Evolutionary conservation across 768 basidiomycete genomes (phyloP).

Genomic region (Symmetrospora coprosmae): DNA sequence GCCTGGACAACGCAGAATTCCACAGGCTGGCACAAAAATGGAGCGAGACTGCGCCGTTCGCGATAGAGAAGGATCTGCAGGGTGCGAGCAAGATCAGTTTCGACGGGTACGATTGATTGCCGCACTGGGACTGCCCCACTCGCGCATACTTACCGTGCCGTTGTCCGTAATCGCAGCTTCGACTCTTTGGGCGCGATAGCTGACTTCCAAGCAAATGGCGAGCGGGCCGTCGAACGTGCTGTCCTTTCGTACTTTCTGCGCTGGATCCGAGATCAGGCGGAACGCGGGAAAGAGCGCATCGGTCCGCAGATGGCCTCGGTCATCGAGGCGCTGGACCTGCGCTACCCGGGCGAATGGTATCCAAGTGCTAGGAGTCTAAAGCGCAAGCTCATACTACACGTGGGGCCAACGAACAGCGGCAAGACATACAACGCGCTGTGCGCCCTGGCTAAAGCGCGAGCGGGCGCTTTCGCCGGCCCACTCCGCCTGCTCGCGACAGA

Average conservation of each 20-base stretch:
- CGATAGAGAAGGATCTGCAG: not conserved
- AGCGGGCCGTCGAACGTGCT: conserved; percentile 10
- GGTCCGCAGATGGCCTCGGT: not conserved
- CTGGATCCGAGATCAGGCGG: conserved; percentile 3
- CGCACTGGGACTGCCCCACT: no score
- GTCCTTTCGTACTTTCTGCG: conserved; percentile 9
- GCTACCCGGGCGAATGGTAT: conserved; percentile 26
- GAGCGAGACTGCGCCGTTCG: not conserved
- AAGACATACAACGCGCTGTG: conserved; percentile 89
- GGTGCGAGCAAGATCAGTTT: not conserved
- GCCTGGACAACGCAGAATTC: not conserved
- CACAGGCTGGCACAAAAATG: not conserved
- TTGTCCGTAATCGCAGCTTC: not conserved
- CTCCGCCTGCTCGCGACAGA: conserved; percentile 86
- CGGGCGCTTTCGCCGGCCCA: conserved; percentile 79
- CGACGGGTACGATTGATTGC: not conserved
- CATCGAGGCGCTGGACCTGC: conserved; percentile 17
- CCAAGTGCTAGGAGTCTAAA: conserved; percentile 47
- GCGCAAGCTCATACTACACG: conserved; percentile 79
- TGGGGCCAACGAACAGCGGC: conserved; percentile 93
- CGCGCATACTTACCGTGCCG: not conserved
- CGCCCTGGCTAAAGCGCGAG: conserved; percentile 58
- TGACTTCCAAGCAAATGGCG: not conserved
- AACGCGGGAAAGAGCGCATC: not conserved
- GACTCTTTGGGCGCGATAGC: not conserved